Base-by-base conservation (phyloP, 2,329 filamentous ascomycete genomes). In the Arachnomyces sp. region DNA sequence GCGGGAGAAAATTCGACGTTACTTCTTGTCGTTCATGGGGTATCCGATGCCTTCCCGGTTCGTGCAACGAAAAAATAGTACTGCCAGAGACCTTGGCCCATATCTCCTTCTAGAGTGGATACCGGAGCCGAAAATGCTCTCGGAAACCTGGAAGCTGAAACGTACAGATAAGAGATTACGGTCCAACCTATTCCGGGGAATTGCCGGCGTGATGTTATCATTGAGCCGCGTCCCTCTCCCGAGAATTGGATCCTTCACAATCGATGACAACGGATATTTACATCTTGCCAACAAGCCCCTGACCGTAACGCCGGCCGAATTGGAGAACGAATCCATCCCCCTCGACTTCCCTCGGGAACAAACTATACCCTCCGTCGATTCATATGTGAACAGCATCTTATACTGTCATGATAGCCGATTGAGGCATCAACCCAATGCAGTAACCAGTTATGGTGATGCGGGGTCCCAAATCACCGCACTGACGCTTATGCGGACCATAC, bases 321-420 rank as follows among this genome's bases (percentile, higher is more conserved):
- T 53, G 30, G 53, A 56, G 35, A 53, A 50, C 34, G 48, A 54
- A 34, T 17, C 39, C 9, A 52, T 54, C 35, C 52, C 49, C 16
- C 43, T 46, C 13, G 35, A 49, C 32, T 55, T 57, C 13, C 33
- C 39, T 20, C 44, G 51, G 18, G 25, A 49, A 30, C 37, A 33
- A 20, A 56, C n/a, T 50, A 16, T 57, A 53, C 32, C 42, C 48
- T 9, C 47, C 7, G 46, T 51, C 20, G 49, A 53, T 30, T 46
- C 50, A 25, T 56, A 56, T 44, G 37, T 53, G 16, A 42, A 34
- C 3, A 52, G 52, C 45, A 45, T 49, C 7, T 43, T 57, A 15
- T 39, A 36, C 20, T 43, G 35, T 13, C 52, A 57, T 35, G 48
- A 55, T 36, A 54, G 42, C 36, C 46, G 47, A 4, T 40, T 57